phyloP scores from a whole-genome alignment of 805 yeast genomes.

The Candida orba region DNA sequence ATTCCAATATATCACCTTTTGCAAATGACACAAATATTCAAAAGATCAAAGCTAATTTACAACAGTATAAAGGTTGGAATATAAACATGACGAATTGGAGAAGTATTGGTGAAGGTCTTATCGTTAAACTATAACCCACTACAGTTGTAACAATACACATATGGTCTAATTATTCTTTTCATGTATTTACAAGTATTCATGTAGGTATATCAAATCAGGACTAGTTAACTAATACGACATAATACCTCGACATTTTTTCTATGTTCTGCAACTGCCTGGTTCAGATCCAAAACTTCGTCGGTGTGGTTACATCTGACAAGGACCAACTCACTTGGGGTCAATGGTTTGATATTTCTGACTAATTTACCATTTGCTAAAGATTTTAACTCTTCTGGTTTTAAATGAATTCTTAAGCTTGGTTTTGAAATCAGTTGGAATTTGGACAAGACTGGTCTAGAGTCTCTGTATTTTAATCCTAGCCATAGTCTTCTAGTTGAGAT shows the following conservation, averaged over 20 bases:
- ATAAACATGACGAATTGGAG: conserved; percentile 84
- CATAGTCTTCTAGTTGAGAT: conserved; percentile 81
- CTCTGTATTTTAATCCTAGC: conserved; percentile 78
- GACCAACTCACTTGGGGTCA: conserved; percentile 85
- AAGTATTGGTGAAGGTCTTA: conserved; percentile 58
- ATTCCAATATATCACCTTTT: conserved; percentile 3
- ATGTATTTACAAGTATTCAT: conserved; percentile 4
- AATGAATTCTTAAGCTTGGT: conserved; percentile 71
- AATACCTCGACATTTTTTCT: conserved; percentile 64
- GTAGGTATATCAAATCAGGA: not conserved
- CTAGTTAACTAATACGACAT: conserved; percentile 56
- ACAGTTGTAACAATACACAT: too few relatives aligned
- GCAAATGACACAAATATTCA: conserved; percentile 31
- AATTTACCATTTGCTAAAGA: conserved; percentile 70
- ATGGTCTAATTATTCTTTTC: too few relatives aligned
- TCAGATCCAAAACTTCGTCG: conserved; percentile 57
- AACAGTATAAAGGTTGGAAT: conserved; percentile 79
- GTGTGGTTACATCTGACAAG: conserved; percentile 48
- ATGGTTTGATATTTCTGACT: conserved; percentile 68
- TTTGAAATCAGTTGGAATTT: conserved; percentile 69
- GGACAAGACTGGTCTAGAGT: conserved; percentile 68
- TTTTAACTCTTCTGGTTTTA: conserved; percentile 56
- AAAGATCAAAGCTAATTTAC: conserved; percentile 48
- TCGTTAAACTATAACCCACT: conserved; percentile 35
- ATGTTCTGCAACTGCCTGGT: conserved; percentile 76